These are phyloP conservation scores for Blepharisma undulans DNA, from an alignment of 169 alveolate species.

Conservation along the genomic window DNA sequence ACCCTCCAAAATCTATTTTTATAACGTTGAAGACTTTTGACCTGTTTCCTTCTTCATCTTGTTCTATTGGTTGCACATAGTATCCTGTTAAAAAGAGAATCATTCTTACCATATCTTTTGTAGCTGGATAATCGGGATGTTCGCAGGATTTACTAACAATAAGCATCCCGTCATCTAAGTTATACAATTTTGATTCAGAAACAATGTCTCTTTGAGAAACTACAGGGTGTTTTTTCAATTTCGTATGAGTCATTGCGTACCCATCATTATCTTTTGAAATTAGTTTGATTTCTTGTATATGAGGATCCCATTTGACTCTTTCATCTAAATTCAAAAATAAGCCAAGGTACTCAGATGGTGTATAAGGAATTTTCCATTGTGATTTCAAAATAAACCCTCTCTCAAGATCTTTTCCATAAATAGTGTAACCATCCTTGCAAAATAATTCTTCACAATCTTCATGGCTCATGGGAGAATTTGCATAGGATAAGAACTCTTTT, in stretches of 20 bases:
- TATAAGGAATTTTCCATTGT: background rate
- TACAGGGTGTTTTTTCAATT: background rate
- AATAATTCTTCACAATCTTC: background rate
- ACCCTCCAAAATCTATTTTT: background rate
- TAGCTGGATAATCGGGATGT: background rate
- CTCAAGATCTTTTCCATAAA: background rate
- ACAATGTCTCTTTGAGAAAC: conserved; percentile 17
- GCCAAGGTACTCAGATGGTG: background rate
- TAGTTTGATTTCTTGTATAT: background rate
- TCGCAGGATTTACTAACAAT: background rate
- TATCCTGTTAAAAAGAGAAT: background rate
- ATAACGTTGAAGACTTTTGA: background rate
- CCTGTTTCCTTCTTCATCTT: background rate
- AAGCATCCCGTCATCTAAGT: background rate
- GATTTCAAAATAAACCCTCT: background rate
- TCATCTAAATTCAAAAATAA: background rate
- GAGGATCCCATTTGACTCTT: background rate
- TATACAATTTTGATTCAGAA: background rate
- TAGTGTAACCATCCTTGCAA: background rate
- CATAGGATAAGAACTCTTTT: background rate
- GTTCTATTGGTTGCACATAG: background rate
- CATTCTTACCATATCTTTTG: background rate
- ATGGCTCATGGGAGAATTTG: background rate
- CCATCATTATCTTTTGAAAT: background rate
- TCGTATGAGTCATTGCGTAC: background rate